Evolutionary conservation across 1,139 yeast species (phyloP), one percentile per base, ranked within the genome.

Genomic region (Cylindricascospora bacillispora): DNA sequence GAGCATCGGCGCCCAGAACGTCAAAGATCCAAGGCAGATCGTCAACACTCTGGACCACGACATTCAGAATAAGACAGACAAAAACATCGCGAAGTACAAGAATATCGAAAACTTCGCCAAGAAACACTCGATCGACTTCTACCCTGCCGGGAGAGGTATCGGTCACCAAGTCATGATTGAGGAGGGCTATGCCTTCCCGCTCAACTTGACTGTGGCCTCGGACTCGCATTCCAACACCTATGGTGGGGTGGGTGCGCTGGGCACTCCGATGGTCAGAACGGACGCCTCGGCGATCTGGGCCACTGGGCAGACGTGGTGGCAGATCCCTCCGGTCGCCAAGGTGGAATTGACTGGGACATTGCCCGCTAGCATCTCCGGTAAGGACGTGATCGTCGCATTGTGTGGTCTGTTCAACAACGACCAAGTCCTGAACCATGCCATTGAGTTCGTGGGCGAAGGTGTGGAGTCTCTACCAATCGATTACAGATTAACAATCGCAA

Each of bases 211-310:
- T 0, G 99, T 89, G 33, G 98, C 98, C 3, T 83, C 95, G 0
- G 99, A 89, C 56, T 85, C 97, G 6, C 99, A 89, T 56, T 83
- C 95, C 10, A 92, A 92, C 57, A 89, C 95, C 26, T 89, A 89
- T 54, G 99, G 99, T 43, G 99, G 99, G 49, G 66, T 89, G 26
- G 98, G 97, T 13, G 64, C 94, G 15, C 63, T 92, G 36, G 99
- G 99, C 29, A 92, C 98, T 1, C 97, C 99, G 3, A 80, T 89
- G 35, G 99, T 89, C 34, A 71, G 99, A 57, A 92, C 99, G 0
- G 99, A 89, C 57, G 98, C 97, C 13, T 98, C 99, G 2, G 76
- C 95, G 5, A 89, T 92, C 43, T 89, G 99, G 99, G 97, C 98
- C 11, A 89, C 98, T 0, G 97, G 97, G 26, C 93, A 83, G 60